Evolutionary conservation across 306 rosid species (phyloP).

Genomic region (Castanopsis chinensis): DNA sequence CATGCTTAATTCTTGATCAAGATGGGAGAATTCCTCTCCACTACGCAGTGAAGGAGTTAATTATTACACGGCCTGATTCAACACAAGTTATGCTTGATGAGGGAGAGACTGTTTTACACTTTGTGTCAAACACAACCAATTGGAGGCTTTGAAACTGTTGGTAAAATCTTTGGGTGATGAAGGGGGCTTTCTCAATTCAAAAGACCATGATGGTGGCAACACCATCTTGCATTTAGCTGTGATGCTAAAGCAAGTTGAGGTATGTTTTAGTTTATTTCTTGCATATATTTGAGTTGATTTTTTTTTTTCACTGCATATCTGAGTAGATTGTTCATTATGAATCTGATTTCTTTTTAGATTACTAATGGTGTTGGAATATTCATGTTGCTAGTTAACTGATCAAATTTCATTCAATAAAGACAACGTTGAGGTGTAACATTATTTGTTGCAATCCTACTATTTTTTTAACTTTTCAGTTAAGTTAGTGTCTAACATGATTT

Average conservation of each 20-base stretch:
- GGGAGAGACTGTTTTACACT: neutral
- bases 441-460: too few species aligned
- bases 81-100: neutral
- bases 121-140: neutral
- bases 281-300: too few species aligned
- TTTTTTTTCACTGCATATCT: too few species aligned
- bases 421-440: too few species aligned
- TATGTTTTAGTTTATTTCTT: neutral
- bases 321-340: too few species aligned
- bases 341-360: too few species aligned
- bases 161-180: neutral
- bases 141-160: neutral
- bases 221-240: slow-evolving; percentile 5
- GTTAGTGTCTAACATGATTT: too few species aligned
- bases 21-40: slow-evolving; percentile 7
- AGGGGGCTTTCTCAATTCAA: neutral
- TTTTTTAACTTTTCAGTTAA: too few species aligned
- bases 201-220: neutral
- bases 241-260: slow-evolving; percentile 10
- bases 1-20: neutral
- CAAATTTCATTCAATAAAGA: too few species aligned
- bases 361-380: too few species aligned
- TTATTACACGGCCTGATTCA: neutral
- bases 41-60: neutral
- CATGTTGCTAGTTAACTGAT: too few species aligned